Base-by-base conservation (phyloP, 768 basidiomycete genomes). In the Omphalotus guepiniiformis region DNA sequence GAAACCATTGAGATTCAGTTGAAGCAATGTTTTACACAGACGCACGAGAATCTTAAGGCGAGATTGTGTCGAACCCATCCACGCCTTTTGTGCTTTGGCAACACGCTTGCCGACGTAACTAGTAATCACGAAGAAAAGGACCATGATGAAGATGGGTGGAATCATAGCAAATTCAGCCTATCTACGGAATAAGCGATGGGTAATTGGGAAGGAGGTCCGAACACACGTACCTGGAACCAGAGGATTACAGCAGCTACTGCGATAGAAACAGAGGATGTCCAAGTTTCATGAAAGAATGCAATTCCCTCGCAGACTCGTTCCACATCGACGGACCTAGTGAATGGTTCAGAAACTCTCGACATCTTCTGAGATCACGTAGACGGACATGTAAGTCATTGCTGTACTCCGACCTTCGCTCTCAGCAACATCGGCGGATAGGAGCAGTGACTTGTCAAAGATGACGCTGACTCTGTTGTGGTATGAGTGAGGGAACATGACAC, bases 281-380 rank as follows among this genome's bases (percentile, higher is more conserved):
- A 47, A 11, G 37, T 39, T 37, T 47, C 46, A 18, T 47, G 46
- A 26, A 47, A 47, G 46, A 47, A 47, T n/a, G 46, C 46, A 18
- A 47, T 39, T 19, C 46, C 46, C 39, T 47, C 46, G 25, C 46
- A 47, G 22, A 47, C 46, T 6, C 46, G 34, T 34, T 47, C 46
- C 12, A 47, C 46, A 34, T 47, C 46, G 21, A 47, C 46, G 16
- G 46, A 41, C 40, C 40, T 41, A 7, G 15, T 12, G 8, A 13
- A 41, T 12, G 7, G 26, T 22, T 25, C 12, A 34, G n/a, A 9
- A 34, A n/a, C n/a, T 34, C 21, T 7, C 19, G 21, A 41, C 15
- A 41, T 16, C 11, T 6, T 13, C 8, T 21, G 8, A 41, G 8
- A 7, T n/a, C 6, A 23, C 6, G 22, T 9, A 22, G 16, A 22